Evolutionary conservation across 2,329 filamentous ascomycete species (phyloP).

Genomic region (Pseudogymnoascus sp.): DNA sequence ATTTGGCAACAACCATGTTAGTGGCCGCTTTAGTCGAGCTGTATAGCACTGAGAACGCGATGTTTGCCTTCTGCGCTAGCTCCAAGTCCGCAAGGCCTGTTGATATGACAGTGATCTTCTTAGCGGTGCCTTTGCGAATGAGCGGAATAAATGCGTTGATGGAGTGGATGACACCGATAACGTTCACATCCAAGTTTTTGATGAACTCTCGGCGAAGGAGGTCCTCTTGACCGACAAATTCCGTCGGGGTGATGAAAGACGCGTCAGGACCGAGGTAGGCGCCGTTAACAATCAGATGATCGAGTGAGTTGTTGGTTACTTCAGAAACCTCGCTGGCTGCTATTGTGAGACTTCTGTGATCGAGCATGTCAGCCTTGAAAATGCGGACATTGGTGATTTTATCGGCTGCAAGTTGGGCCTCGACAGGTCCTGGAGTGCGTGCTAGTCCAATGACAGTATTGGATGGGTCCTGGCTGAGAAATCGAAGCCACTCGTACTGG

Average conservation of each 20-base stretch:
- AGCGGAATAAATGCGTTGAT: constrained; percentile 48
- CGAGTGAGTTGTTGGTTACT: constrained; percentile 23
- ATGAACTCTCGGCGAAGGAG: constrained; percentile 31
- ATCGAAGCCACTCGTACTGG: constrained; percentile 44
- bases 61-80: constrained; percentile 31
- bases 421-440: constrained; percentile 38
- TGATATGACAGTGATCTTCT: constrained; percentile 49
- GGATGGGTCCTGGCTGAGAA: constrained; percentile 36
- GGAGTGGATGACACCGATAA: constrained; percentile 45
- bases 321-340: constrained; percentile 14
- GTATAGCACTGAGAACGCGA: constrained; percentile 37
- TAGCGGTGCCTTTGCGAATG: constrained; percentile 40
- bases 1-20: constrained; percentile 49
- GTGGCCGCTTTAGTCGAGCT: constrained; percentile 44
- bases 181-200: constrained; percentile 39
- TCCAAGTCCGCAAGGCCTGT: constrained; percentile 42
- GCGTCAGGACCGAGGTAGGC: constrained; percentile 17
- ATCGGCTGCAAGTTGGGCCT: constrained; percentile 33
- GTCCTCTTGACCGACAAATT: constrained; percentile 14
- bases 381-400: constrained; percentile 9
- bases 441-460: constrained; percentile 43
- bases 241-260: constrained; percentile 18
- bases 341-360: constrained; percentile 5
- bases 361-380: not conserved
- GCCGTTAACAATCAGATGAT: constrained; percentile 26